These are phyloP conservation scores for Allantophomopsis cytisporea DNA, from an alignment of 2,329 filamentous ascomycete genomes.

Conservation along the genomic window DNA sequence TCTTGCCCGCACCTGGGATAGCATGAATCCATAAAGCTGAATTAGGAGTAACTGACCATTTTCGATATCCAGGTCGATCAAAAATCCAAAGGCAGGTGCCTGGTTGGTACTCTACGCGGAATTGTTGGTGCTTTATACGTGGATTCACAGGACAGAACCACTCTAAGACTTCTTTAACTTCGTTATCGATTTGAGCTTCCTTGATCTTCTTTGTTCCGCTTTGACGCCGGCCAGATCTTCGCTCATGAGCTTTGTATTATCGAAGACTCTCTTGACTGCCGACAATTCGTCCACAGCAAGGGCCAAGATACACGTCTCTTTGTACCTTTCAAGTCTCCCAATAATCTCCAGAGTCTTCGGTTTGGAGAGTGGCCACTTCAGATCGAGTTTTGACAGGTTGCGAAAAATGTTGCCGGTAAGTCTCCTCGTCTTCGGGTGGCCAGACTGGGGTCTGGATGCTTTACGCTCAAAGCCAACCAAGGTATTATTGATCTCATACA, in stretches of 20 bases:
- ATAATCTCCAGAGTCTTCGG: background rate
- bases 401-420: too few species aligned
- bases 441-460: background rate
- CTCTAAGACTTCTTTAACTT: background rate
- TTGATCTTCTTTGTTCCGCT: background rate
- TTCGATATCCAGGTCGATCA: background rate
- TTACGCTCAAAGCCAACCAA: background rate
- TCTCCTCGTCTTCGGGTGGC: too few species aligned
- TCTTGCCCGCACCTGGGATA: background rate
- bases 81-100: background rate
- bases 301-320: background rate
- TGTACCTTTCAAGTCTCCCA: background rate
- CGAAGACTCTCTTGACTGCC: background rate
- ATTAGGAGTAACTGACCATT: background rate
- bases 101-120: background rate
- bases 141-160: constrained; percentile 1
- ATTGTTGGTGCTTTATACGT: background rate
- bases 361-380: background rate
- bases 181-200: background rate
- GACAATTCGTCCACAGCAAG: background rate
- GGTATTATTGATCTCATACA: background rate
- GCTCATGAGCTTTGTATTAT: background rate
- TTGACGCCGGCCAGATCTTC: background rate
- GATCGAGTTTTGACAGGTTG: too few species aligned
- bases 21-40: background rate